phyloP scores from a whole-genome alignment of 768 basidiomycete species.

The Cyclocybe cylindracea region DNA sequence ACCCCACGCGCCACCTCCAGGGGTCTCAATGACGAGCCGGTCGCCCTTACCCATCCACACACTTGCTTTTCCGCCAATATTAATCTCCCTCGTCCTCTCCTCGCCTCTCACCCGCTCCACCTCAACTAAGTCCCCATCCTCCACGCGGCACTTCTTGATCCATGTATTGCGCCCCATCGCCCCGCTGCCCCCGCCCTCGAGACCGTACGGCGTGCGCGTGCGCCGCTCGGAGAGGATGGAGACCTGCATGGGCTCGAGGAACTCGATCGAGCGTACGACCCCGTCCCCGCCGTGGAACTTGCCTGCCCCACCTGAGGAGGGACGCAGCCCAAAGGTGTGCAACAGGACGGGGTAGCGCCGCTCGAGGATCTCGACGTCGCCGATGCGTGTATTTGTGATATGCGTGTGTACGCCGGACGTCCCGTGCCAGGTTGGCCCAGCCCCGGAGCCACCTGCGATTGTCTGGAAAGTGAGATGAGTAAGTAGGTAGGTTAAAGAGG shows the following conservation, averaged over 20 bases:
- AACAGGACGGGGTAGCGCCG: conserved; percentile 91
- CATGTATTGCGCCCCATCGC: conserved; percentile 83
- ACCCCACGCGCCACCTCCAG: conserved; percentile 92
- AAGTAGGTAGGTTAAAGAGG: conserved; percentile 8
- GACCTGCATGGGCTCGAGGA: conserved; percentile 80
- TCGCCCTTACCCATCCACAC: conserved; percentile 91
- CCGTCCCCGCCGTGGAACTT: conserved; percentile 83
- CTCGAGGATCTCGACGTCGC: conserved; percentile 92
- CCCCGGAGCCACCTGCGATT: conserved; percentile 92
- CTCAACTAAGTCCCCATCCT: conserved; percentile 66
- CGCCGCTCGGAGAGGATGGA: conserved; percentile 90
- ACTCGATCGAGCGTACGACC: conserved; percentile 80
- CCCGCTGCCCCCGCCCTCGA: conserved; percentile 78
- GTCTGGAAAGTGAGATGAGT: conserved; percentile 50
- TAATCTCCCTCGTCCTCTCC: conserved; percentile 57
- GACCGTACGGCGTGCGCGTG: conserved; percentile 83
- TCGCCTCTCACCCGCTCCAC: conserved; percentile 17
- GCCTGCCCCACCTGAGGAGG: conserved; percentile 70
- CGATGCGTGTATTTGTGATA: conserved; percentile 91
- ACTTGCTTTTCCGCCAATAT: conserved; percentile 88
- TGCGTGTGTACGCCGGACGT: conserved; percentile 94
- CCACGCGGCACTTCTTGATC: conserved; percentile 68
- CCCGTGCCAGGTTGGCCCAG: conserved; percentile 88
- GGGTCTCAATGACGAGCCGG: conserved; percentile 78
- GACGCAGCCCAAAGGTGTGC: conserved; percentile 77